Evolutionary conservation across 2,329 filamentous ascomycete genomes (phyloP), one percentile per base, ranked within the genome.

Genomic region (Aureobasidium sp.): DNA sequence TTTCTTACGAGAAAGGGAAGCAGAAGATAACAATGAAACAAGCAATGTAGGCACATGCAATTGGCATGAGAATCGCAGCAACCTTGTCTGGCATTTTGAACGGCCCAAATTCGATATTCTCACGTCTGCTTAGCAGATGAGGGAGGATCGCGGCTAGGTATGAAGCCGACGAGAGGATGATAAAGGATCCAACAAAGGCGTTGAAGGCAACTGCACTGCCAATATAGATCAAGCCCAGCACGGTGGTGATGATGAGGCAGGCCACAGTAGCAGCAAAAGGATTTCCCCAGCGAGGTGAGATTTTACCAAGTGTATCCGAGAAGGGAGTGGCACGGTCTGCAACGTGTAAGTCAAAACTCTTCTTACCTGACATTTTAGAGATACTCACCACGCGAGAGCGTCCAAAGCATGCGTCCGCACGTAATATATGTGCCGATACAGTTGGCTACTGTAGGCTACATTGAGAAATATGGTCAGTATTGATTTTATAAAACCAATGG

Each of bases 131-230:
- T 1, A 78, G 63, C 35, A 78, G 62, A 55, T 79, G 73, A 10
- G 77, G 76, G 1, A 88, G 70, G 58, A 89, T 84, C 7, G 84
- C 83, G 0, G 82, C 81, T 2, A 86, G 74, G 68, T 86, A 89
- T 0, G 82, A 85, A 10, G 80, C 67, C 0, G 79, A 79, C 3
- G 75, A 74, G 0, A 85, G 74, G 15, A 84, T 76, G 57, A 83
- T 77, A 68, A 83, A 85, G 0, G 76, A 79, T 10, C 83, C 83
- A 8, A 88, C 81, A 27, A 89, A 82, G 0, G 85, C 85, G 43
- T 82, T 80, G 72, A 89, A 89, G 0, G 86, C 86, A 40, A 84
- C 85, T 0, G 77, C 79, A 62, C 78, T 84, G n/a, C 82, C 85
- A 1, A 89, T 78, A 64, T 87, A 88, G 46, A 89, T 84, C 43